Evolutionary conservation across 2,329 filamentous ascomycete genomes (phyloP), one percentile per base, ranked within the genome.

Genomic region (Cadophora malorum): DNA sequence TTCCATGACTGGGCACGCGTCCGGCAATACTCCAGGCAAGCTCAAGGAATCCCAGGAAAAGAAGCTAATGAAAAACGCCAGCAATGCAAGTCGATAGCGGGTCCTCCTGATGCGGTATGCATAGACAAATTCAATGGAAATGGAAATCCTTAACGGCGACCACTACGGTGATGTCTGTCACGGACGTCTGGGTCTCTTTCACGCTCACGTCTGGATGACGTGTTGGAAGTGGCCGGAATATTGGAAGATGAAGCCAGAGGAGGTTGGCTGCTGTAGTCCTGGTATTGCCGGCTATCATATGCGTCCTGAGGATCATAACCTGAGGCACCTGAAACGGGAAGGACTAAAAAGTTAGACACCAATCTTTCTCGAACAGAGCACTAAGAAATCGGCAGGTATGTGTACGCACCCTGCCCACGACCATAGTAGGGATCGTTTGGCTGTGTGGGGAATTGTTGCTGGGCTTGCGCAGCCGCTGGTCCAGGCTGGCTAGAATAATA

Each of bases 401-500:
- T 71, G 80, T 85, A 89, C 84, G 83, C 83, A 86, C 87, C 86
- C 62, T 64, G 62, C 62, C 62, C 62, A 83, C 86, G 86, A 80
- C 85, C 85, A 73, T 85, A 86, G 71, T 84, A 83, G 56, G 85
- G 80, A 77, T 88, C 86, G 76, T 80, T 77, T 69, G 84, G 81
- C 74, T 84, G 84, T 28, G 72, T 65, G 6, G 72, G 33, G 72
- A 74, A 75, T 64, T 69, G 67, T 72, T 80, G 79, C 55, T 80
- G 75, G 63, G 78, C 74, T 69, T 81, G 81, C 45, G 79, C 75
- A 69, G 74, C 74, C 62, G 76, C 72, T 73, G 76, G 58, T 50
- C 62, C 63, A 60, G 69, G 68, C 75, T 68, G 62, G 38, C 68
- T 63, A 63, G 69, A 50, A 41, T 72, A 72, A 64, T 73, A 72